phyloP scores from a whole-genome alignment of 2,329 filamentous ascomycete genomes.

The Colletotrichum liriopes region DNA sequence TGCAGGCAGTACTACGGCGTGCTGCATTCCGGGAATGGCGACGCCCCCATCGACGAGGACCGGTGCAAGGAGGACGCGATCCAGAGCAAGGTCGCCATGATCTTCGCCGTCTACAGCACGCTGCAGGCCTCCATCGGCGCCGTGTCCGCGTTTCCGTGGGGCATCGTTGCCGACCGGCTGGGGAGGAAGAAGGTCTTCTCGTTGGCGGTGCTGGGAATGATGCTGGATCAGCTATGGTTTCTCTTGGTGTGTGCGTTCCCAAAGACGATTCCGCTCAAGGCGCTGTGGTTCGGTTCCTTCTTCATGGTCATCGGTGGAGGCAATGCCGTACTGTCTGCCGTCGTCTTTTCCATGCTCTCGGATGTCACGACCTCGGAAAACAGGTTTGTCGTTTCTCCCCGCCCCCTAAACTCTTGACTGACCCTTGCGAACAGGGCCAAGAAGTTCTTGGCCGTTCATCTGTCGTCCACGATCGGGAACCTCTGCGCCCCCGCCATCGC shows the following conservation, averaged over 20 bases:
- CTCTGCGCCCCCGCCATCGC: conserved; percentile 56
- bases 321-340: conserved; percentile 50
- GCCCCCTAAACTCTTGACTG: not conserved
- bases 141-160: conserved; percentile 56
- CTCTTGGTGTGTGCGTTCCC: conserved; percentile 54
- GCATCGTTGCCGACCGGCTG: conserved; percentile 55
- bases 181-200: conserved; percentile 55
- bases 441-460: conserved; percentile 53
- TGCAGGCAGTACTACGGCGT: conserved; percentile 56
- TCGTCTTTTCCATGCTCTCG: conserved; percentile 54
- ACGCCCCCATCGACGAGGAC: conserved; percentile 52
- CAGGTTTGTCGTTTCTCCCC: conserved; percentile 48
- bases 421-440: conserved; percentile 49
- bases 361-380: conserved; percentile 56
- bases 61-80: conserved; percentile 56
- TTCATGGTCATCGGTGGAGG: conserved; percentile 56
- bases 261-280: conserved; percentile 49
- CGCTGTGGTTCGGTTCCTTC: conserved; percentile 54
- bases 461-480: conserved; percentile 52
- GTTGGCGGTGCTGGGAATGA: conserved; percentile 50
- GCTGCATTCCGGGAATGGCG: conserved; percentile 42
- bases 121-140: conserved; percentile 50
- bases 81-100: conserved; percentile 54
- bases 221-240: conserved; percentile 48
- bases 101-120: conserved; percentile 51